Evolutionary conservation across 2,329 filamentous ascomycete species (phyloP).

Genomic region (Fusarium penzigii): DNA sequence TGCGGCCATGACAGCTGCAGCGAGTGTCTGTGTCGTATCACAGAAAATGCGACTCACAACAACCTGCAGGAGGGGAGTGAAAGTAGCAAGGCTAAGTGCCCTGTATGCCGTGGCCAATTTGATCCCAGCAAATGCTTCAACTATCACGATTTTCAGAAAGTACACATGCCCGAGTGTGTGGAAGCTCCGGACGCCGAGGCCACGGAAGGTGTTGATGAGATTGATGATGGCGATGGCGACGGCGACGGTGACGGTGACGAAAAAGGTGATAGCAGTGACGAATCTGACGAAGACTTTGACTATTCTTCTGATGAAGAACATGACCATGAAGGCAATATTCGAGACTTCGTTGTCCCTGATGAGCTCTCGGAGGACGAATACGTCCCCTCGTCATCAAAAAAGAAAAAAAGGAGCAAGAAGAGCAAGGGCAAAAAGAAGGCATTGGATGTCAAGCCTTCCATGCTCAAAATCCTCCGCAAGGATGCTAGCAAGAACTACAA

Average conservation of each 20-base stretch:
- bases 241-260: slow-evolving; percentile 33
- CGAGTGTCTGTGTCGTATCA: slow-evolving; percentile 72
- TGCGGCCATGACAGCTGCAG: slow-evolving; percentile 81
- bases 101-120: slow-evolving; percentile 70
- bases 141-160: slow-evolving; percentile 70
- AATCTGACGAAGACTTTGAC: slow-evolving; percentile 30
- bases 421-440: slow-evolving; percentile 44
- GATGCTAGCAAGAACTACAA: slow-evolving; percentile 64
- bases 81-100: slow-evolving; percentile 63
- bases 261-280: slow-evolving; percentile 25
- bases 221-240: slow-evolving; percentile 36
- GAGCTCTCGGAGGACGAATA: slow-evolving; percentile 28
- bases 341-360: slow-evolving; percentile 55
- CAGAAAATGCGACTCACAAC: slow-evolving; percentile 57
- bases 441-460: slow-evolving; percentile 49
- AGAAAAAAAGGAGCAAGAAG: slow-evolving; percentile 28
- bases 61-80: slow-evolving; percentile 63
- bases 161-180: slow-evolving; percentile 62
- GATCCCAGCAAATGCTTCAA: slow-evolving; percentile 72
- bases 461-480: slow-evolving; percentile 66
- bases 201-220: slow-evolving; percentile 36
- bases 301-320: slow-evolving; percentile 35
- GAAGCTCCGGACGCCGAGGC: slow-evolving; percentile 35
- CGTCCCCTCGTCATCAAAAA: slow-evolving; percentile 6
- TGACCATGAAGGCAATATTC: slow-evolving; percentile 44